Evolutionary conservation across 2,329 filamentous ascomycete species (phyloP).

Genomic region (Didymosphaeria variabile): DNA sequence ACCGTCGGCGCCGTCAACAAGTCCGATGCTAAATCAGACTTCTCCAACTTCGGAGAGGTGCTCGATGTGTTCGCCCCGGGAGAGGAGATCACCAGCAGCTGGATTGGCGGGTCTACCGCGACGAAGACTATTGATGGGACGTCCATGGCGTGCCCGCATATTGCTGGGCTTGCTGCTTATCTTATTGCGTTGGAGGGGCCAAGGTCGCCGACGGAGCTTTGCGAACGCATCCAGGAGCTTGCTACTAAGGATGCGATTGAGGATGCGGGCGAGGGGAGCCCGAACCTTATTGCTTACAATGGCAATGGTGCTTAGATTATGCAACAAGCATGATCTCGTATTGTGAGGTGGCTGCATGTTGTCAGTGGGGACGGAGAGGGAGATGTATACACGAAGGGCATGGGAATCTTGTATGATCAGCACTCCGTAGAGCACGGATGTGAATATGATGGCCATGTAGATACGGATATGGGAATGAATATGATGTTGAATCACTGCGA

Average conservation of each 20-base stretch:
- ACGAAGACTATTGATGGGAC: conserved; percentile 99
- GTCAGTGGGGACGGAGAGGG: not conserved
- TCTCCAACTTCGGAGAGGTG: conserved; percentile 99
- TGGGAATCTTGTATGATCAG: not conserved
- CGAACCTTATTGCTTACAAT: not conserved
- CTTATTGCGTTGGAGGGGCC: conserved; percentile 54
- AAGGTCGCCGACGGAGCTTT: not conserved
- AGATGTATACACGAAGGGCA: not conserved
- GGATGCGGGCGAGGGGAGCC: not conserved
- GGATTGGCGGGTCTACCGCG: conserved; percentile 95
- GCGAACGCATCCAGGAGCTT: not conserved
- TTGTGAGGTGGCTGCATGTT: not conserved
- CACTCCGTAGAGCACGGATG: not conserved
- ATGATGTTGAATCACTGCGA: not conserved
- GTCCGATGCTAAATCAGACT: conserved; percentile 96
- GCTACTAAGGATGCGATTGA: not conserved
- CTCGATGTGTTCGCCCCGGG: conserved; percentile 99
- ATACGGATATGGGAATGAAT: not conserved
- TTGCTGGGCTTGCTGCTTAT: conserved; percentile 96
- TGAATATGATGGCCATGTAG: not conserved
- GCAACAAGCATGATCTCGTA: not conserved
- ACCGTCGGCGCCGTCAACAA: conserved; percentile 96
- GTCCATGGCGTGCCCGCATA: conserved; percentile 98
- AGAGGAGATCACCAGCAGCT: conserved; percentile 95
- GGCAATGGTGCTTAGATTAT: not conserved